Base-by-base conservation (phyloP, 805 yeast genomes). In the Pichia ethanolica region DNA sequence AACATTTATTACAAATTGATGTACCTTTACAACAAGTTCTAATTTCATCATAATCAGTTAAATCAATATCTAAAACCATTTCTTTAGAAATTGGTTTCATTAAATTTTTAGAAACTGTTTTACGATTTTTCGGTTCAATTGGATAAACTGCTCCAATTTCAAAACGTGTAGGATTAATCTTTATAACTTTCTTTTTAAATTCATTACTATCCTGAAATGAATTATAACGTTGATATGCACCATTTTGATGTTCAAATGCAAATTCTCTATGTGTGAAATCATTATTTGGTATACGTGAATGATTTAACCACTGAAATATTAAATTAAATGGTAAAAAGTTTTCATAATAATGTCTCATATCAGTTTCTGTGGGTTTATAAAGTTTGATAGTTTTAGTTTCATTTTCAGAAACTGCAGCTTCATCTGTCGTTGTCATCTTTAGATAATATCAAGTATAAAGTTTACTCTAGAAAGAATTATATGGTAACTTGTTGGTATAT, bases 71-170 rank as follows among this genome's bases (percentile, higher is more conserved):
- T 56, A 93, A 85, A 7, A 90, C 96, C 50, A 93, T 73, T 64
- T 93, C 99, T 65, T 93, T 93, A 56, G 79, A 74, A 35, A 83
- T 59, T 1, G 99, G 93, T 59, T 80, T 82, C 83, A 89, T 79
- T 26, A 87, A 84, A 33, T 75, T 75, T 57, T 86, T 86, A 20
- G 95, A 79, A 13, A 89, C 71, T 8, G 81, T 74, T 60, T 87
- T 90, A 47, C 96, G 75, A 51, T 89, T 87, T 49, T 79, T 81
- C n/a, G 98, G 99, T 54, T 87, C 88, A 13, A 85, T 82, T 1
- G 88, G 75, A 63, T 89, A 93, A 5, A 89, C 83, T 0, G 98
- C 96, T 34, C 99, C 99, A 45, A 93, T 78, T 68, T 93, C 99
- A 63, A 93, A 93, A 65, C 99, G 82, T 35, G 86, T 81, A 1